phyloP scores from a whole-genome alignment of 257 asterid species.

The Penstemon davidsonii region DNA sequence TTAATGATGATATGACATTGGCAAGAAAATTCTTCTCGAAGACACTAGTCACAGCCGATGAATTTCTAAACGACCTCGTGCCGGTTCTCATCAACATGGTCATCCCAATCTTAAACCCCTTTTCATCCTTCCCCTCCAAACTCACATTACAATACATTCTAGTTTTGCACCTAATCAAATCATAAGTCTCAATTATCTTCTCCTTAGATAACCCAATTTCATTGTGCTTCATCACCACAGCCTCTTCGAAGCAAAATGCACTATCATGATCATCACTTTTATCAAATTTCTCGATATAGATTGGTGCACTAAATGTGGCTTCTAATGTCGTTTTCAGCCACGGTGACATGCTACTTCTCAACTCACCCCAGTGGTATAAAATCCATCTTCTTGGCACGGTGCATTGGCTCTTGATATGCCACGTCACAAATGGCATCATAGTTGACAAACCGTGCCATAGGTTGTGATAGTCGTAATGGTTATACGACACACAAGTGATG shows the following conservation, averaged over 20 bases:
- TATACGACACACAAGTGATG: constrained; percentile 57
- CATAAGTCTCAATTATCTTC: constrained; percentile 56
- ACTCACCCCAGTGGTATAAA: constrained; percentile 74
- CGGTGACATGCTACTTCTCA: constrained; percentile 54
- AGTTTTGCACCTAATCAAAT: constrained; percentile 60
- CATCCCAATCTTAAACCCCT: constrained; percentile 46
- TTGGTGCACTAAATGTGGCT: constrained; percentile 45
- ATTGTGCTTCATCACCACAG: constrained; percentile 72
- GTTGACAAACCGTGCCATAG: constrained; percentile 79
- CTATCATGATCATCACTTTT: constrained; percentile 1
- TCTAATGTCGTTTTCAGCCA: constrained; percentile 54
- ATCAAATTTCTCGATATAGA: constrained; percentile 32
- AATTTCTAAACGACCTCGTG: constrained; percentile 59
- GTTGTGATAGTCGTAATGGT: constrained; percentile 63
- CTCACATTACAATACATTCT: constrained; percentile 53
- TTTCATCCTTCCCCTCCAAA: constrained; percentile 5
- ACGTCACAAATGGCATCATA: constrained; percentile 59
- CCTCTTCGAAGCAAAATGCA: constrained; percentile 57
- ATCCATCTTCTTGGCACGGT: constrained; percentile 49
- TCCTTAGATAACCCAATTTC: constrained; percentile 66
- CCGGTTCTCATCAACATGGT: constrained; percentile 68
- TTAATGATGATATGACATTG: constrained; percentile 19
- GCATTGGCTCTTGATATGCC: constrained; percentile 56
- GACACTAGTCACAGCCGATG: constrained; percentile 44
- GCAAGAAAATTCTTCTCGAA: constrained; percentile 39